Conservation (phyloP, 2,329 filamentous ascomycete species). For the Cladophialophora exuberans region DNA sequence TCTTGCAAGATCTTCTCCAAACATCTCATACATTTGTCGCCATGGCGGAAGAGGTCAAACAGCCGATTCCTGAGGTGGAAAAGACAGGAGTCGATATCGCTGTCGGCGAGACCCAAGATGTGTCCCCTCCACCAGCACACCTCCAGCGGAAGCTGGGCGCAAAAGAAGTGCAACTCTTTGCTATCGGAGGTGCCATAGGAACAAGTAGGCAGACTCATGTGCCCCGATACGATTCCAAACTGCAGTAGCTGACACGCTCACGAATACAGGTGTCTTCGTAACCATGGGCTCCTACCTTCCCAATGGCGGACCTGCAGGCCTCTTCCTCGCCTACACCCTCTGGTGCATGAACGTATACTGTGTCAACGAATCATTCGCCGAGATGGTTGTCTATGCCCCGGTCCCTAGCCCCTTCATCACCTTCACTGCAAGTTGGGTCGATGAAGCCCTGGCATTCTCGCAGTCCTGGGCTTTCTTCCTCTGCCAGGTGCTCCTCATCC, state of each 20-base stretch:
- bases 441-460: conserved; percentile 48
- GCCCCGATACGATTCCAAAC: no score
- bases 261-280: conserved; percentile 41
- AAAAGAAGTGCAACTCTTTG: conserved; percentile 21
- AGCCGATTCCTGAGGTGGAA: no score
- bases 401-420: conserved; percentile 44
- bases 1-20: no score
- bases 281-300: conserved; percentile 40
- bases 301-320: conserved; percentile 39
- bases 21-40: no score
- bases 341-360: conserved; percentile 37
- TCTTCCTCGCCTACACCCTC: conserved; percentile 42
- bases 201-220: no score
- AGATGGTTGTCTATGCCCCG: conserved; percentile 49
- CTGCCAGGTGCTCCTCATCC: conserved; percentile 42
- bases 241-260: no score
- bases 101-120: no score
- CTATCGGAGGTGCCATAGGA: conserved; percentile 42
- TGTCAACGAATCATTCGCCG: conserved; percentile 45
- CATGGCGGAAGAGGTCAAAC: no score
- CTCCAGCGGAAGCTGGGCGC: no score
- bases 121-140: no score
- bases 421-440: conserved; percentile 47
- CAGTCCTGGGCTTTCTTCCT: conserved; percentile 53
- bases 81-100: no score